Evolutionary conservation across 139 green algal genomes (phyloP).

Genomic region (Tetradesmus lagerheimii): DNA sequence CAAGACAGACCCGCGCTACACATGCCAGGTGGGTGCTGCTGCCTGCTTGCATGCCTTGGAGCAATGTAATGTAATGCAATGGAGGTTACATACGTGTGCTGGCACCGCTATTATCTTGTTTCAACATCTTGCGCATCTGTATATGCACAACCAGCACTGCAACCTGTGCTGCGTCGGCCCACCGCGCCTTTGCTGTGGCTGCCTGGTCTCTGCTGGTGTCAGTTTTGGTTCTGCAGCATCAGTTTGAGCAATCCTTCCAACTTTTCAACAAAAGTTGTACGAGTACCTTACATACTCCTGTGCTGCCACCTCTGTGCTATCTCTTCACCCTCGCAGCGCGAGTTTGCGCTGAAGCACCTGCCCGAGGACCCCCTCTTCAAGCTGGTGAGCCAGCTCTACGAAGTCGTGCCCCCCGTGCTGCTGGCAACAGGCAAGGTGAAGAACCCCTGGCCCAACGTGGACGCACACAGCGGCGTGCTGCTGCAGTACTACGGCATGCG

Average conservation of each 20-base stretch:
- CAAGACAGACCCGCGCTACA: constrained; percentile 98
- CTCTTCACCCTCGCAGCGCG: constrained; percentile 73
- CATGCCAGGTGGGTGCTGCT: constrained; percentile 75
- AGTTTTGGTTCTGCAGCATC: too few relatives aligned
- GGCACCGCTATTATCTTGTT: too few relatives aligned
- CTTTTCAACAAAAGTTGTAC: too few relatives aligned
- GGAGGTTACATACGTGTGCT: too few relatives aligned
- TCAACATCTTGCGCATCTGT: too few relatives aligned
- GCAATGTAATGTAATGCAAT: too few relatives aligned
- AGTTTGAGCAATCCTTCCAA: too few relatives aligned
- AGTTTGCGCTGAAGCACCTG: constrained; percentile 95
- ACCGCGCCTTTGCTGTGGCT: too few relatives aligned
- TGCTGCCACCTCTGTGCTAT: not conserved
- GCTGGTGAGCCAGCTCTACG: constrained; percentile 89
- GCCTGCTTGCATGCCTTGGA: not conserved
- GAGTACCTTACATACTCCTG: not conserved
- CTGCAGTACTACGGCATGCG: constrained; percentile 93
- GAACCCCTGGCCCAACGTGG: constrained; percentile 99
- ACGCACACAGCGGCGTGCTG: constrained; percentile 97
- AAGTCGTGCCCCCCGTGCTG: constrained; percentile 96
- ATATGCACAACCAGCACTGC: too few relatives aligned
- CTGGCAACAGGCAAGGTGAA: constrained; percentile 95
- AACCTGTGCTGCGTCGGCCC: too few relatives aligned
- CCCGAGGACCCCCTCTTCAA: constrained; percentile 96
- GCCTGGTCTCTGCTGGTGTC: too few relatives aligned